Evolutionary conservation across 495 filamentous ascomycete species (phyloP), one percentile per base, ranked within the genome.

Genomic region (Pseudotulostoma volvatum): DNA sequence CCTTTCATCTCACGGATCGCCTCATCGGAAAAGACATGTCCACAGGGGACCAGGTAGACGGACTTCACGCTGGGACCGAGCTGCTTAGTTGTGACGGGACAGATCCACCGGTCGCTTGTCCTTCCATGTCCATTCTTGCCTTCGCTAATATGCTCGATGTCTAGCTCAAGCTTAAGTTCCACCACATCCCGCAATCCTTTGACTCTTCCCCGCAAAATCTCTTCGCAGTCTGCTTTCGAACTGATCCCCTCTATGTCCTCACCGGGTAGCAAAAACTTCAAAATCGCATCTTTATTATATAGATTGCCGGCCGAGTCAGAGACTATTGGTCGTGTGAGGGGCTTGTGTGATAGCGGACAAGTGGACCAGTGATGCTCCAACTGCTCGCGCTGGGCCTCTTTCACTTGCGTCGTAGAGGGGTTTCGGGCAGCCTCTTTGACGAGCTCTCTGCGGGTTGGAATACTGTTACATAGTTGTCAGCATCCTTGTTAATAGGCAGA

Each of bases 11-110:
- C 84, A 42, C 78, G 80, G 37, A 95, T 71, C 7, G 82, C 82
- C 36, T 73, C 74, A 44, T 88, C 84, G 1, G 81, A 74, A 55
- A 96, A 96, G 1, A 83, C 92, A 69, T 96, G 92, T 1, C 90
- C 90, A 50, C 90, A 97, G 0, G 90, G 90, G 11, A 95, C 84
- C 4, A 97, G 50, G 55, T 96, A 97, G 13, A 93, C 84, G 7
- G 83, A 65, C 59, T 76, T 86, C 11, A 79, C 76, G 8, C 67
- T 71, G 0, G 86, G 72, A 1, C 92, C 92, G 34, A 97, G 58
- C 53, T 79, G 73, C 56, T 93, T 93, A 32, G 76, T 70, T n/a
- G 82, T 86, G 17, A 96, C 69, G 1, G 88, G 87, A 52, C 90
- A 97, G 14, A 84, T 70, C 70, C 79, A 87, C 20, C 65, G 59